phyloP scores from a whole-genome alignment of 179 eudicot genomes.

The Pouteria campechiana region DNA sequence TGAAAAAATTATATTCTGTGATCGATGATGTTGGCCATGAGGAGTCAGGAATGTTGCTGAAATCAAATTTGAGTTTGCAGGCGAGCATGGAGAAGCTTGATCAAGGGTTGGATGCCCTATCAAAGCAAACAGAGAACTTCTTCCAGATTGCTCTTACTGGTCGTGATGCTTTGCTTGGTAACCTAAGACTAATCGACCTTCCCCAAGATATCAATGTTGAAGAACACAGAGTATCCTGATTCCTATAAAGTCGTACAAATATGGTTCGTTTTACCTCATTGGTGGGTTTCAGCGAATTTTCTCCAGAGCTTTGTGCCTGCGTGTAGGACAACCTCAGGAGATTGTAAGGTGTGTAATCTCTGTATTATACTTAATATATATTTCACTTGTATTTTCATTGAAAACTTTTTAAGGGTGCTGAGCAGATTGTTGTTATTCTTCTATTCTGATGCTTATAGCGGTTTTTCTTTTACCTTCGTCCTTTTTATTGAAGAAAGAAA shows the following conservation, averaged over 20 bases:
- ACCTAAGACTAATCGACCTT: slow-evolving; percentile 39
- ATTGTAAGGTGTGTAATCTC: too few species aligned
- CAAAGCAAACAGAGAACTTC: slow-evolving; percentile 60
- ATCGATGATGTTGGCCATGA: slow-evolving; percentile 22
- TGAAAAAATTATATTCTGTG: slow-evolving; percentile 33
- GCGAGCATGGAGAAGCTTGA: slow-evolving; percentile 36
- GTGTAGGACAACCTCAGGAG: too few species aligned
- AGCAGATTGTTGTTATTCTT: too few species aligned
- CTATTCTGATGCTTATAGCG: too few species aligned
- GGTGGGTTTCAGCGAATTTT: too few species aligned
- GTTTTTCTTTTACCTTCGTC: too few species aligned
- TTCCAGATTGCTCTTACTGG: slow-evolving; percentile 67
- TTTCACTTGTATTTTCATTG: too few species aligned
- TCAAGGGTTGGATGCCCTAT: slow-evolving; percentile 47
- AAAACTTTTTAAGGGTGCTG: too few species aligned
- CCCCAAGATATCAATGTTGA: slow-evolving; percentile 18
- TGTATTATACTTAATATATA: too few species aligned
- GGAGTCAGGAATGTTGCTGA: slow-evolving; percentile 16
- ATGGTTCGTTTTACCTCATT: too few species aligned
- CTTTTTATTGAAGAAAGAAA: too few species aligned
- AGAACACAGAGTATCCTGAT: slow-evolving; percentile 28
- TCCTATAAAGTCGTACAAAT: background rate
- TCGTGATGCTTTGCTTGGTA: slow-evolving; percentile 72
- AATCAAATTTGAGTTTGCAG: slow-evolving; percentile 21
- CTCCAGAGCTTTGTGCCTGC: too few species aligned